Evolutionary conservation across 1,284 basidiomycete genomes (phyloP).

Genomic region (Anthracocystis setariae): DNA sequence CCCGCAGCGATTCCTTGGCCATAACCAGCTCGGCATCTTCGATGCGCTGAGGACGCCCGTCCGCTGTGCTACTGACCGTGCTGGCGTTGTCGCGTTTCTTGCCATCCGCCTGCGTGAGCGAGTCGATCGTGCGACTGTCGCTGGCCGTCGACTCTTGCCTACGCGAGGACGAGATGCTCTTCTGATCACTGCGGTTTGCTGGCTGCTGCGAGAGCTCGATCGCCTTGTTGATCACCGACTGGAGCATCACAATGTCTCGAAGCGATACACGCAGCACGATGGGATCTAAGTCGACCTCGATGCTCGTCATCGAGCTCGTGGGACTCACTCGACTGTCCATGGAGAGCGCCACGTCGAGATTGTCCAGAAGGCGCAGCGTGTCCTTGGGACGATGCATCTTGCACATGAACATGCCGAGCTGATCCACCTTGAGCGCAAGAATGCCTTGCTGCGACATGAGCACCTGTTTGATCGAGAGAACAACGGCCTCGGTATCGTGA

Average conservation of each 20-base stretch:
- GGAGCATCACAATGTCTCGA: constrained; percentile 90
- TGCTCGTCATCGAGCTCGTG: constrained; percentile 80
- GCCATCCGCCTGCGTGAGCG: constrained; percentile 18
- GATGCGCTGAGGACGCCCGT: constrained; percentile 14
- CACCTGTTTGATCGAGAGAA: constrained; percentile 83
- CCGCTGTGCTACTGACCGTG: constrained; percentile 13
- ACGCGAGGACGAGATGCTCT: constrained; percentile 42
- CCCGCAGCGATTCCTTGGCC: constrained; percentile 60
- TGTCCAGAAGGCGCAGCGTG: constrained; percentile 89
- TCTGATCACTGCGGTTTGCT: constrained; percentile 17
- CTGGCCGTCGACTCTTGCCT: constrained; percentile 43
- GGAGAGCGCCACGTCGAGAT: constrained; percentile 87
- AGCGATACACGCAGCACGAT: constrained; percentile 92
- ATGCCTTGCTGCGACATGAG: constrained; percentile 93
- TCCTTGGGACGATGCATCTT: constrained; percentile 85
- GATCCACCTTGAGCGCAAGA: constrained; percentile 81
- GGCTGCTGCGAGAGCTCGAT: constrained; percentile 73
- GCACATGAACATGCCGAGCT: constrained; percentile 92
- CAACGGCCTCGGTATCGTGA: constrained; percentile 85
- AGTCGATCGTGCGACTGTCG: constrained; percentile 39
- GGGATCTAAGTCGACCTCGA: constrained; percentile 81
- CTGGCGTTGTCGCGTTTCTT: constrained; percentile 9
- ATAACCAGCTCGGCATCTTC: constrained; percentile 62
- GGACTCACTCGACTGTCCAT: constrained; percentile 83
- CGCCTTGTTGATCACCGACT: constrained; percentile 87